Evolutionary conservation across 768 basidiomycete genomes (phyloP).

Genomic region (Naganishia randhawae): DNA sequence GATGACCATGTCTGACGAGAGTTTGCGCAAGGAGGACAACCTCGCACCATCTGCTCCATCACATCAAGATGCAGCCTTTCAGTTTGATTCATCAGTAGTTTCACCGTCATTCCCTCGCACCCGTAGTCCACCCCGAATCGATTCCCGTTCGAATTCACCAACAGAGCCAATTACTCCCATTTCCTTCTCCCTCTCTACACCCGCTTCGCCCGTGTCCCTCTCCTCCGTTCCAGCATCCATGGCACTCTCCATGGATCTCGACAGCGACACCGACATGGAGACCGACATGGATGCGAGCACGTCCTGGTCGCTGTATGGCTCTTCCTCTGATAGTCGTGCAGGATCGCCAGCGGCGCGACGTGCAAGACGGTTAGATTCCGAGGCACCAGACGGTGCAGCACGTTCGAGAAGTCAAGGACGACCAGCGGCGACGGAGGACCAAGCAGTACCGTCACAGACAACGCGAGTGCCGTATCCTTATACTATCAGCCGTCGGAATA

Average conservation of each 20-base stretch:
- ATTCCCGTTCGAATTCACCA: slow-evolving; percentile 1
- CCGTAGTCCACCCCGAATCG: neutral
- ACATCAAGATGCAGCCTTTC: too few relatives aligned
- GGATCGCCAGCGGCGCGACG: neutral
- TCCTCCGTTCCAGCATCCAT: slow-evolving; percentile 9
- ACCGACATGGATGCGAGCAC: slow-evolving; percentile 1
- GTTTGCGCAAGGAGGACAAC: neutral
- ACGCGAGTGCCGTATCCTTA: neutral
- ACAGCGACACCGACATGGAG: slow-evolving; percentile 2
- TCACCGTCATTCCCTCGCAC: neutral
- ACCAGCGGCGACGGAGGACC: neutral
- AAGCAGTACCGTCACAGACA: neutral
- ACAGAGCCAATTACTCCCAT: neutral
- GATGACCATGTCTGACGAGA: slow-evolving; percentile 9
- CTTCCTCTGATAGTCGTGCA: neutral
- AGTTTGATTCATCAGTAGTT: too few relatives aligned
- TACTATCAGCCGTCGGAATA: slow-evolving; percentile 5
- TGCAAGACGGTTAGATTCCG: too few relatives aligned
- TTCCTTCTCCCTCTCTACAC: slow-evolving; percentile 5
- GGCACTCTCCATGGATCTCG: slow-evolving; percentile 13
- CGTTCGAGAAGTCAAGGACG: neutral
- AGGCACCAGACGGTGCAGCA: neutral
- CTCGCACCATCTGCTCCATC: neutral
- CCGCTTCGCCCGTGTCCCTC: slow-evolving; percentile 5
- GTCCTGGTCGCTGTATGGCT: slow-evolving; percentile 1